Evolutionary conservation across 1,284 basidiomycete species (phyloP).

Genomic region (Exsudoporus floridanus): DNA sequence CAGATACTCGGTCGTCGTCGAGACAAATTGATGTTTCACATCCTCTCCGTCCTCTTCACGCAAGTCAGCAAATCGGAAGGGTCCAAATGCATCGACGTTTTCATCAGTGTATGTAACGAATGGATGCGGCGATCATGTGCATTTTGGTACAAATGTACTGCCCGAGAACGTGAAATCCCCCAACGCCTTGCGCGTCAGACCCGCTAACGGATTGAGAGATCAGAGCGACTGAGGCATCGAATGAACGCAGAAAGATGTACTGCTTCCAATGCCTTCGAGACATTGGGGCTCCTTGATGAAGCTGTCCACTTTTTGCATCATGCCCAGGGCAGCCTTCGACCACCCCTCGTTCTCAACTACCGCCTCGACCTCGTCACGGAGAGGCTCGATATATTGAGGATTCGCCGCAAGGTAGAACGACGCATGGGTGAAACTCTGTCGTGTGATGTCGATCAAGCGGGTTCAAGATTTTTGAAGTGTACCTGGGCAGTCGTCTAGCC

Average conservation of each 20-base stretch:
- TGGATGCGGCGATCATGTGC: slow-evolving; percentile 27
- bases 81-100: slow-evolving; percentile 29
- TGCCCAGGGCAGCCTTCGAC: slow-evolving; percentile 41
- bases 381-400: slow-evolving; percentile 38
- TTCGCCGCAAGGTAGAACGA: slow-evolving; percentile 39
- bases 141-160: slow-evolving; percentile 41
- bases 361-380: slow-evolving; percentile 45
- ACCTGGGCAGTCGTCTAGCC: slow-evolving; percentile 29
- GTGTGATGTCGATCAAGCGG: not conserved
- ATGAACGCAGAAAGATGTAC: slow-evolving; percentile 21
- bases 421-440: slow-evolving; percentile 38
- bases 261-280: slow-evolving; percentile 26
- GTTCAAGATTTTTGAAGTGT: not conserved
- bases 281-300: slow-evolving; percentile 46
- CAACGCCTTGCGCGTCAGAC: slow-evolving; percentile 33
- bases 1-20: slow-evolving; percentile 12
- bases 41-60: slow-evolving; percentile 14
- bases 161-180: slow-evolving; percentile 42
- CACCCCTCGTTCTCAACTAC: slow-evolving; percentile 31
- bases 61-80: slow-evolving; percentile 32
- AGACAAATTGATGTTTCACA: slow-evolving; percentile 21
- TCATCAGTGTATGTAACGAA: slow-evolving; percentile 27
- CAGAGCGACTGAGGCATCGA: not conserved
- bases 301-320: slow-evolving; percentile 47
- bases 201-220: slow-evolving; percentile 21